Evolutionary conservation across 73 alveolate genomes (phyloP).

Genomic region (Paramecium primaurelia): DNA sequence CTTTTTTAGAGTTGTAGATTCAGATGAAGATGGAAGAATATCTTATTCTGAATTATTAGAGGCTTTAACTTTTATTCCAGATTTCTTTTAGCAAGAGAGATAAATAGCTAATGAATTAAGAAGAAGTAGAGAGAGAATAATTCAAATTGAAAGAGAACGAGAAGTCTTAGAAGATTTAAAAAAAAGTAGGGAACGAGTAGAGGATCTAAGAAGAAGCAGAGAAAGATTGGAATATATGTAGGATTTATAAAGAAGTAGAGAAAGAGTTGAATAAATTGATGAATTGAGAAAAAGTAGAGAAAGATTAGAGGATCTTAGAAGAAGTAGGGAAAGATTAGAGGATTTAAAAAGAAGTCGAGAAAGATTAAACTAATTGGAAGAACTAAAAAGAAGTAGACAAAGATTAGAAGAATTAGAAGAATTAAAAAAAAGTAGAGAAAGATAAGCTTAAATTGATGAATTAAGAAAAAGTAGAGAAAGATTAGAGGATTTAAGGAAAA

Average conservation of each 20-base stretch:
- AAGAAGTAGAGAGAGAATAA: constrained; percentile 43
- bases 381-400: constrained; percentile 21
- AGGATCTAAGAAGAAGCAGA: neutral
- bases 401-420: constrained; percentile 44
- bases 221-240: constrained; percentile 41
- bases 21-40: constrained; percentile 50
- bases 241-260: constrained; percentile 15
- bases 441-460: constrained; percentile 8
- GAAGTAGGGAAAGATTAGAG: constrained; percentile 43
- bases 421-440: constrained; percentile 9
- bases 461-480: constrained; percentile 33
- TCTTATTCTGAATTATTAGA: constrained; percentile 39
- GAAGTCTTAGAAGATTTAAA: neutral
- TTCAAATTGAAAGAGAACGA: constrained; percentile 15
- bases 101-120: constrained; percentile 39
- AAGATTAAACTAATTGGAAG: constrained; percentile 19
- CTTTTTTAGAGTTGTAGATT: constrained; percentile 26
- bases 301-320: constrained; percentile 38
- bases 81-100: constrained; percentile 28
- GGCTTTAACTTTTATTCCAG: constrained; percentile 38
- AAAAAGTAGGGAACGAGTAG: constrained; percentile 35
- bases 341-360: constrained; percentile 3
- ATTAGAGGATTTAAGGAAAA: constrained; percentile 6
- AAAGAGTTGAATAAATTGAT: constrained; percentile 31
- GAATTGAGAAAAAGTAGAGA: constrained; percentile 39